Conservation (phyloP, 192 early-diverging fungal species). For the Phycomyces blakesleeanus region DNA sequence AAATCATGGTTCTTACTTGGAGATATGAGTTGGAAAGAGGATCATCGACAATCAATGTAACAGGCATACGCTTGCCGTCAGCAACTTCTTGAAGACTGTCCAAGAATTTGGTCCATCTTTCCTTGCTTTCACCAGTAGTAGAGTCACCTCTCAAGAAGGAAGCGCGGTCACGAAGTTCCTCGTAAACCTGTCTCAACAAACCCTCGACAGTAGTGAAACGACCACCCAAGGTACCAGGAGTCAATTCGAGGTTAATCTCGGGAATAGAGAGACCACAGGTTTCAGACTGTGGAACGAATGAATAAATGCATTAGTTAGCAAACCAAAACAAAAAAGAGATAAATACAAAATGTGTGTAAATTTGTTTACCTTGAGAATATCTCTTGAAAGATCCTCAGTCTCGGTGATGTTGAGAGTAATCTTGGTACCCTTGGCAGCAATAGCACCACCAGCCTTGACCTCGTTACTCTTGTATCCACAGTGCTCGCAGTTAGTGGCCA, state of each 20-base stretch:
- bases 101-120: constrained; percentile 66
- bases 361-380: constrained; percentile 76
- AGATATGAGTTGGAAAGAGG: constrained; percentile 88
- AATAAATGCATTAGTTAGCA: too few relatives aligned
- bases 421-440: constrained; percentile 68
- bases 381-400: constrained; percentile 83
- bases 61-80: constrained; percentile 41
- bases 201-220: constrained; percentile 96
- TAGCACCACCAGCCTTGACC: constrained; percentile 91
- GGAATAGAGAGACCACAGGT: constrained; percentile 88
- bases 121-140: constrained; percentile 43
- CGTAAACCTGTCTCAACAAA: constrained; percentile 81
- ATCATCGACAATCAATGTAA: constrained; percentile 86
- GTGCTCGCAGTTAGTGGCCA: constrained; percentile 85
- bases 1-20: constrained; percentile 44
- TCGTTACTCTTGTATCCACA: constrained; percentile 97
- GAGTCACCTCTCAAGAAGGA: constrained; percentile 78
- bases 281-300: constrained; percentile 64
- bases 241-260: constrained; percentile 84
- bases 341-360: too few relatives aligned
- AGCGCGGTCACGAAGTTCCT: constrained; percentile 67
- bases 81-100: constrained; percentile 63
- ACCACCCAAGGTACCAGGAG: constrained; percentile 87
- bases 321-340: too few relatives aligned
- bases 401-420: constrained; percentile 84